Conservation (phyloP, 352 stramenopile species). For the Achlya hypogyna region DNA sequence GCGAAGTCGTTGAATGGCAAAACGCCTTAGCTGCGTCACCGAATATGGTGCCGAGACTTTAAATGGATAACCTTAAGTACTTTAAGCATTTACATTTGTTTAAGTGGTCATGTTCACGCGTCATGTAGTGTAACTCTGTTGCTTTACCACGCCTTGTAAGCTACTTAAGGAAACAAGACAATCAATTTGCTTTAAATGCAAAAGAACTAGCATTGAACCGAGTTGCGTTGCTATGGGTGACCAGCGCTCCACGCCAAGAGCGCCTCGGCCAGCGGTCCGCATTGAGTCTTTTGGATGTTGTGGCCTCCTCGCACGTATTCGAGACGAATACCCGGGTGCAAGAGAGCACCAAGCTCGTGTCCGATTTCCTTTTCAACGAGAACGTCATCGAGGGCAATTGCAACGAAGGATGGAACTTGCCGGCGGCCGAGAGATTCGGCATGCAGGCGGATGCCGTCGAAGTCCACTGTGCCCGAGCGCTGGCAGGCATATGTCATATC, state of each 20-base stretch:
- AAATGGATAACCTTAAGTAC: too few relatives aligned
- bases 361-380: constrained; percentile 3
- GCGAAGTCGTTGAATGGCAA: not conserved
- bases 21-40: too few relatives aligned
- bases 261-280: not conserved
- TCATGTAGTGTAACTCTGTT: too few relatives aligned
- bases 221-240: too few relatives aligned
- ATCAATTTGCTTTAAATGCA: too few relatives aligned
- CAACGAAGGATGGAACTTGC: not conserved
- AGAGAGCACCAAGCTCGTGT: not conserved
- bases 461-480: not conserved
- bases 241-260: not conserved
- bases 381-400: not conserved
- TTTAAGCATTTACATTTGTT: too few relatives aligned
- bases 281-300: constrained; percentile 14
- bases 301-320: not conserved
- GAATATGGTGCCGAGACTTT: too few relatives aligned
- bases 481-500: not conserved
- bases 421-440: not conserved
- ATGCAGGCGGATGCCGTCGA: not conserved
- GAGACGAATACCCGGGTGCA: not conserved
- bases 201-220: too few relatives aligned
- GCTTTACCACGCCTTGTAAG: too few relatives aligned
- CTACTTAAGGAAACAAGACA: too few relatives aligned
- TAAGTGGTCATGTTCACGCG: too few relatives aligned